Percentiles rank a stretch among this genome's conserved stretches.
These are phyloP conservation scores for Acacia pycnantha DNA, from an alignment of 331 rosid genomes.

Conservation along the genomic window DNA sequence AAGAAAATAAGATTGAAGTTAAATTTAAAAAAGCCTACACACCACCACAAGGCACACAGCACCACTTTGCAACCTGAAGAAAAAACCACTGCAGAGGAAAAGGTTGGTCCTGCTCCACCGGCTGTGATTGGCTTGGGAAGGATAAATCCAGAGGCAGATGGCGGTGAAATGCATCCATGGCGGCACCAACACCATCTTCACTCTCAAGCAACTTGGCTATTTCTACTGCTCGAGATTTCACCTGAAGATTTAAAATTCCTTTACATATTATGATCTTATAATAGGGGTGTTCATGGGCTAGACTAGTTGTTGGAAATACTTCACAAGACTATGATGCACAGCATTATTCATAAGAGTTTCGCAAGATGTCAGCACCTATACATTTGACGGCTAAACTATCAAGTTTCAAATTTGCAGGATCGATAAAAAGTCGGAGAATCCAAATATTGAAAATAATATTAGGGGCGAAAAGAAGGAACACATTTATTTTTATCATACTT, in stretches of 20 bases:
- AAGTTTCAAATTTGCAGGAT: neutral
- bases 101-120: constrained; percentile 46
- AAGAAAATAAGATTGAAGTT: neutral
- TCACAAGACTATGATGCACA: neutral
- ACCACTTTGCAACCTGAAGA: constrained; percentile 56
- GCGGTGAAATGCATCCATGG: constrained; percentile 86
- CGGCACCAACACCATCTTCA: constrained; percentile 91
- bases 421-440: neutral
- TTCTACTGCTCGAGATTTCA: constrained; percentile 66
- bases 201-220: constrained; percentile 70
- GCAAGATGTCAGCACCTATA: neutral
- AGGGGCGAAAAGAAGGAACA: neutral
- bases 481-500: neutral
- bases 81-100: constrained; percentile 67
- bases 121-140: constrained; percentile 46
- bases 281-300: neutral
- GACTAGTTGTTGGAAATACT: neutral
- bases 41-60: constrained; percentile 72
- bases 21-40: constrained; percentile 27
- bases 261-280: constrained; percentile 14
- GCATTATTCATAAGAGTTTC: neutral
- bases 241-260: constrained; percentile 42
- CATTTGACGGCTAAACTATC: neutral
- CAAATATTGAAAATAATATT: neutral
- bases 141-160: constrained; percentile 83